These are phyloP conservation scores for Diaporthe destruens DNA, from an alignment of 2,329 filamentous ascomycete genomes.

Conservation along the genomic window DNA sequence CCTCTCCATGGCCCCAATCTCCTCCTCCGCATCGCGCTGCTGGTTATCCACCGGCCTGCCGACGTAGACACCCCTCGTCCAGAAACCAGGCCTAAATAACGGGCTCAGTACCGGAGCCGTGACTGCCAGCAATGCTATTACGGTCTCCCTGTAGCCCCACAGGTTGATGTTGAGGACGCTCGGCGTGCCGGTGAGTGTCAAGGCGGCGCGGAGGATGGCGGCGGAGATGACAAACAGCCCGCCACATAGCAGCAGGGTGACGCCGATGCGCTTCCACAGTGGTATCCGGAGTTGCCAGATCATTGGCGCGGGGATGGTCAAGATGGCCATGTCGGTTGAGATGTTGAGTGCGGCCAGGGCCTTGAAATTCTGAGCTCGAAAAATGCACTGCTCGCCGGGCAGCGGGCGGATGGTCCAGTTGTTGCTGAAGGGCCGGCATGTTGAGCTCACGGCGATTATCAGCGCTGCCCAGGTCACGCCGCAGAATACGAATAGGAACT, in stretches of 20 bases:
- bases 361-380: slow-evolving; percentile 34
- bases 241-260: slow-evolving; percentile 44
- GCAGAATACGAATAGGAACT: slow-evolving; percentile 2
- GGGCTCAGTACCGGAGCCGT: slow-evolving; percentile 9
- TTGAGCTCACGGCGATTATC: slow-evolving; percentile 18
- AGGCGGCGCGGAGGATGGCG: slow-evolving; percentile 44
- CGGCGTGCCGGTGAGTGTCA: slow-evolving; percentile 43
- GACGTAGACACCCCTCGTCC: neutral
- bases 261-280: slow-evolving; percentile 34
- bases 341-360: slow-evolving; percentile 30
- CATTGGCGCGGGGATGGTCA: slow-evolving; percentile 17
- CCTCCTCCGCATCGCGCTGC: slow-evolving; percentile 1
- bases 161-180: slow-evolving; percentile 47
- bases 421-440: neutral
- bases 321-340: slow-evolving; percentile 18
- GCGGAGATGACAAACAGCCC: slow-evolving; percentile 47
- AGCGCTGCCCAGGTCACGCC: slow-evolving; percentile 10
- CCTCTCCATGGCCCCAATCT: slow-evolving; percentile 15
- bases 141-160: slow-evolving; percentile 42
- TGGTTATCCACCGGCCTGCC: neutral
- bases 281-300: slow-evolving; percentile 14
- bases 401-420: slow-evolving; percentile 21
- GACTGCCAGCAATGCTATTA: slow-evolving; percentile 38
- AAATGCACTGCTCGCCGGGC: slow-evolving; percentile 27
- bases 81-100: slow-evolving; percentile 1